Evolutionary conservation across 805 yeast genomes (phyloP), one percentile per base, ranked within the genome.

Genomic region (Wickerhamiella siamensis): DNA sequence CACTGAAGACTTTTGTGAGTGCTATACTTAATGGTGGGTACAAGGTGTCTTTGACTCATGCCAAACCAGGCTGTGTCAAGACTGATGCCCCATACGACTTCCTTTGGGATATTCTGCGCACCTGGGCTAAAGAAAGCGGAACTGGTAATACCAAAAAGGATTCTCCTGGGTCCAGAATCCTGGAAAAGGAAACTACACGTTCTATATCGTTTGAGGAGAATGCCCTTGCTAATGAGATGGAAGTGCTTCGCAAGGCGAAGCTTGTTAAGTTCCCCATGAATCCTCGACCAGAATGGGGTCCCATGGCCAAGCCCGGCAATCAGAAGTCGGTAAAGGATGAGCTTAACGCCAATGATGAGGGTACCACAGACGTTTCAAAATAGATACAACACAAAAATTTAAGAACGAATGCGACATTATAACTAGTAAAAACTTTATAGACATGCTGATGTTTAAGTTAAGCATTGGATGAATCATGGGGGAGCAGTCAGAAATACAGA

Each of bases 241-340:
- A 74, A 51, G 65, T 61, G 42, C 64, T 83, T 41, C 70, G 95
- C 53, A 77, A 73, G 48, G 69, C 83, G 44, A 84, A 84, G 61
- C 74, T 88, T 56, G 84, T 84, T 12, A 70, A 95, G 52, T 88
- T 71, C 61, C 98, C 87, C 58, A 86, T 77, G 55, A 88, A 87
- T 55, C 99, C 99, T 14, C 72, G 84, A 1, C 83, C 82, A 57
- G 79, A 83, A 58, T 91, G 99, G 99, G 99, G 99, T 1, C 99
- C 97, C 31, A 83, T 81, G 63, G 75, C 95, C 3, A 76, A 80
- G 54, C 52, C 55, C 9, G 43, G 43, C 17, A 45, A 39, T 8
- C 29, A 26, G 5, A 36, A 36, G 31, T 10, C 37, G 10, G 5
- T 14, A 16, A 22, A 32, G 12, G 10, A 8, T 8, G 12, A 24